These are phyloP conservation scores for Dioszegia crocea DNA, from an alignment of 768 basidiomycete genomes.

Conservation along the genomic window DNA sequence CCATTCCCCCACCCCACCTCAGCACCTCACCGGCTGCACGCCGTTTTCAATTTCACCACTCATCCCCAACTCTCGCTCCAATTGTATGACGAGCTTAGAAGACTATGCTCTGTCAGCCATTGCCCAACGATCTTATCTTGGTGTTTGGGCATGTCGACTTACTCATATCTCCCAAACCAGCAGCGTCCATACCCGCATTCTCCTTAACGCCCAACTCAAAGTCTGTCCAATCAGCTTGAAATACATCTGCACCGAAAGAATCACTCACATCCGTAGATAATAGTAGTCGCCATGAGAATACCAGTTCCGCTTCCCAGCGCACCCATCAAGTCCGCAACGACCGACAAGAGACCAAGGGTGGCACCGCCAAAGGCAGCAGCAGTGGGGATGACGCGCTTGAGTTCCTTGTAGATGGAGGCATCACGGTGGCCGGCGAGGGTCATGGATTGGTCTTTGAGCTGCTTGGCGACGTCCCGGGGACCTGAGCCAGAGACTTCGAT, in stretches of 20 bases:
- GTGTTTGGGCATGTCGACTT: constrained; percentile 7
- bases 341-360: constrained; percentile 85
- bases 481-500: constrained; percentile 97
- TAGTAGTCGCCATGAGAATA: constrained; percentile 96
- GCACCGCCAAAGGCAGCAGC: constrained; percentile 97
- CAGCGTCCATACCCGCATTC: constrained; percentile 76
- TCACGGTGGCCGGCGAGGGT: constrained; percentile 81
- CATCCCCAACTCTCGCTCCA: too few relatives aligned
- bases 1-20: too few relatives aligned
- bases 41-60: too few relatives aligned
- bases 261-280: constrained; percentile 82
- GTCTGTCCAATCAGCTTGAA: constrained; percentile 54
- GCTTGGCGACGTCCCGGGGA: constrained; percentile 92
- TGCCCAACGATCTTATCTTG: neutral
- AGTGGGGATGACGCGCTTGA: constrained; percentile 95
- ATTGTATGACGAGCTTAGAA: constrained; percentile 1
- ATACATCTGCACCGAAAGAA: neutral
- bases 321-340: constrained; percentile 89
- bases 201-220: constrained; percentile 94
- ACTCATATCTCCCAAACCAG: constrained; percentile 67
- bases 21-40: too few relatives aligned
- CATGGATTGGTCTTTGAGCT: constrained; percentile 98
- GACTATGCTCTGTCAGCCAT: neutral
- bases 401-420: constrained; percentile 97
- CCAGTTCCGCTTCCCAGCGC: constrained; percentile 80